These are phyloP conservation scores for Calonectria fujianensis DNA, from an alignment of 2,329 filamentous ascomycete genomes.

Conservation along the genomic window DNA sequence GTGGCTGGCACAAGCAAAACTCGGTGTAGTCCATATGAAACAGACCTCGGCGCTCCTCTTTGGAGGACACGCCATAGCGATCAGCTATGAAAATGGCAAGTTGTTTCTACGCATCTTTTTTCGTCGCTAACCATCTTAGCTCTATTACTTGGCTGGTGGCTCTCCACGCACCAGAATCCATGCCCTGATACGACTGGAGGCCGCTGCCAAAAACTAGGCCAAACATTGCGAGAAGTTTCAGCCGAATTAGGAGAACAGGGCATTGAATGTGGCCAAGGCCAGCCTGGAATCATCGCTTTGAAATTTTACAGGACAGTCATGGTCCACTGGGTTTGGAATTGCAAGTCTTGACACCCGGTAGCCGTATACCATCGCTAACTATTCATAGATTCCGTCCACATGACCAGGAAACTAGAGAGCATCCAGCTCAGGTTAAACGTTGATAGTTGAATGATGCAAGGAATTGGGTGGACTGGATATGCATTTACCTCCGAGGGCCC, in stretches of 20 bases:
- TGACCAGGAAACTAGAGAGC: background rate
- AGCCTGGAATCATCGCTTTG: background rate
- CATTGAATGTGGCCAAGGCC: background rate
- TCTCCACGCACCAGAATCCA: background rate
- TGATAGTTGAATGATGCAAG: background rate
- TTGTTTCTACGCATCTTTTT: background rate
- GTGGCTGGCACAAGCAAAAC: constrained; percentile 1
- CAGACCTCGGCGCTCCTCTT: background rate
- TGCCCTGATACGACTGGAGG: background rate
- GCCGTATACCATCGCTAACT: background rate
- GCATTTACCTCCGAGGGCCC: too few species aligned
- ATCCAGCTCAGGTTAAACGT: background rate
- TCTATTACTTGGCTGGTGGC: background rate
- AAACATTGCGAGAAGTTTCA: background rate
- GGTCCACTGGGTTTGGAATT: constrained; percentile 3
- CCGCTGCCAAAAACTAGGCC: background rate
- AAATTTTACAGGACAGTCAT: background rate
- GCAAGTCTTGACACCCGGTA: background rate
- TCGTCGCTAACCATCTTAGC: background rate
- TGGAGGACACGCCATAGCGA: background rate
- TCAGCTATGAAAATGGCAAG: constrained; percentile 1
- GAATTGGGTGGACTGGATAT: background rate
- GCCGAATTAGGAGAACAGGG: background rate
- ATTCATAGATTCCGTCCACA: background rate
- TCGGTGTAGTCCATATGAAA: constrained; percentile 4